phyloP scores from a whole-genome alignment of 108 stramenopile species.

The Thalassiosira profunda region DNA sequence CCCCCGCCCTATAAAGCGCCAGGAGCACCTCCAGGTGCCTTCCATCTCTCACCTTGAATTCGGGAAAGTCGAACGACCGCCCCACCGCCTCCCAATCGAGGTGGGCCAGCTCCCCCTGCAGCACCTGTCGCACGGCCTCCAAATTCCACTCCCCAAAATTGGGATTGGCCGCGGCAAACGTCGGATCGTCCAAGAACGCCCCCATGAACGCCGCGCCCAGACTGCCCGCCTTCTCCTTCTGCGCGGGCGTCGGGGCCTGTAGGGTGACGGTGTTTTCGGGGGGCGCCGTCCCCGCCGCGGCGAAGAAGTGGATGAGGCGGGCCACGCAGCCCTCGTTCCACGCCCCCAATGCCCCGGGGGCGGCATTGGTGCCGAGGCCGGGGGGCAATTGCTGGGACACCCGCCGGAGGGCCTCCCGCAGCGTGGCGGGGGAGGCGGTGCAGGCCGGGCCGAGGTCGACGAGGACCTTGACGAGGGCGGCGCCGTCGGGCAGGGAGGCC shows the following conservation, averaged over 20 bases:
- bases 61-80: slow-evolving; percentile 83
- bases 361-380: not conserved
- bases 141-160: slow-evolving; percentile 82
- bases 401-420: slow-evolving; percentile 84
- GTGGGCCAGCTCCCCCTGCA: slow-evolving; percentile 79
- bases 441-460: slow-evolving; percentile 89
- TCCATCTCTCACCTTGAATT: slow-evolving; percentile 78
- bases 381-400: slow-evolving; percentile 34
- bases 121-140: slow-evolving; percentile 80
- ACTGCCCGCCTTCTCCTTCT: slow-evolving; percentile 32
- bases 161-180: slow-evolving; percentile 15
- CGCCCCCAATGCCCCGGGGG: not conserved
- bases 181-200: slow-evolving; percentile 16
- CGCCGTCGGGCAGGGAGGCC: slow-evolving; percentile 21
- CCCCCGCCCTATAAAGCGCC: slow-evolving; percentile 79
- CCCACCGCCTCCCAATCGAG: slow-evolving; percentile 88
- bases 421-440: slow-evolving; percentile 62
- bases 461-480: slow-evolving; percentile 74
- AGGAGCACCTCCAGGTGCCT: slow-evolving; percentile 75
- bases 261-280: too few relatives aligned
- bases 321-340: slow-evolving; percentile 84
- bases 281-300: slow-evolving; percentile 32
- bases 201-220: slow-evolving; percentile 41
- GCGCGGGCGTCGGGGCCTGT: too few relatives aligned
- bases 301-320: slow-evolving; percentile 86